Conservation (phyloP, 371 early-diverging fungal genomes). For the Rhizopus microsporus region DNA sequence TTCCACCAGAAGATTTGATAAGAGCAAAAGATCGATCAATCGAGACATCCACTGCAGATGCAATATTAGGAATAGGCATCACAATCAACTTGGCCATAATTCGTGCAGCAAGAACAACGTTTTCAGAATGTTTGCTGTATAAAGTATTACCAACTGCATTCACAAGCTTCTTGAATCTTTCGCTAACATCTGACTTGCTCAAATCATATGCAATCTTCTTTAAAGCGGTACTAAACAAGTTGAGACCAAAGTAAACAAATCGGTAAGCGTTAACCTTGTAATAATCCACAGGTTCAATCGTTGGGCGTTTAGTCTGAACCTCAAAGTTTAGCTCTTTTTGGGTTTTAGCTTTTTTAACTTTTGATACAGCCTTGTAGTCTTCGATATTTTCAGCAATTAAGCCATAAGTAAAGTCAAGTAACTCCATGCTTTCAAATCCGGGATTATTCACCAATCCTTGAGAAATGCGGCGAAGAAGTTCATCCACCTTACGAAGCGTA, state of each 20-base stretch:
- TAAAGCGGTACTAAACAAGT: slow-evolving; percentile 69
- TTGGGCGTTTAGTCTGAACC: slow-evolving; percentile 71
- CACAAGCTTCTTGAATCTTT: slow-evolving; percentile 80
- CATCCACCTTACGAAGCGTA: slow-evolving; percentile 75
- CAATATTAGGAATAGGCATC: slow-evolving; percentile 71
- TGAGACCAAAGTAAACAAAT: slow-evolving; percentile 92
- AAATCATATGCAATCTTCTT: slow-evolving; percentile 69
- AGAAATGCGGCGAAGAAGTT: slow-evolving; percentile 74
- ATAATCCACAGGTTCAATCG: slow-evolving; percentile 54
- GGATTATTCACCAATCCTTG: slow-evolving; percentile 80
- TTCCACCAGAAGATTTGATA: slow-evolving; percentile 64
- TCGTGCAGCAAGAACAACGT: slow-evolving; percentile 70
- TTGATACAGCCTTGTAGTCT: slow-evolving; percentile 46
- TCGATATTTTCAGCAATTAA: slow-evolving; percentile 84
- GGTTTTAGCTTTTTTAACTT: slow-evolving; percentile 48
- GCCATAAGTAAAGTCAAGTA: slow-evolving; percentile 80
- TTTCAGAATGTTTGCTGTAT: slow-evolving; percentile 75
- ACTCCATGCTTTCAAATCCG: slow-evolving; percentile 61
- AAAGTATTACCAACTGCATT: slow-evolving; percentile 78
- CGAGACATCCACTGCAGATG: slow-evolving; percentile 66
- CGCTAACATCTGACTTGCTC: slow-evolving; percentile 51
- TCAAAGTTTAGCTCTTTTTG: slow-evolving; percentile 66
- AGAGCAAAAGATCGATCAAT: slow-evolving; percentile 77
- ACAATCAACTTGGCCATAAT: slow-evolving; percentile 68
- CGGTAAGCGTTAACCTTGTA: slow-evolving; percentile 81